Evolutionary conservation across 2,329 filamentous ascomycete genomes (phyloP).

Genomic region (Neurospora sp.): DNA sequence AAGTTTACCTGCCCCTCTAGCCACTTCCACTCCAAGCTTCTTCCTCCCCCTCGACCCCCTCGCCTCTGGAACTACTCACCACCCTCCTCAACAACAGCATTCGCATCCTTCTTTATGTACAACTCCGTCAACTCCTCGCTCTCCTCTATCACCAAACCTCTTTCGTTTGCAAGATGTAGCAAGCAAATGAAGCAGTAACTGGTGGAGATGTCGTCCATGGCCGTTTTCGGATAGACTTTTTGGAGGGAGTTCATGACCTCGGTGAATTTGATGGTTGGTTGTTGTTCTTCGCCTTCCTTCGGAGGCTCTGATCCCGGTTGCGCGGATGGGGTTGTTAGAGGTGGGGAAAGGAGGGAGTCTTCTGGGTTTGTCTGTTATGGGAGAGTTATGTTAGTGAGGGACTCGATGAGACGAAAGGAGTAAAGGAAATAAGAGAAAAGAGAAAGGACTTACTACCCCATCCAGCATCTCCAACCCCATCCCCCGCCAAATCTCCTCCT

Average conservation of each 20-base stretch:
- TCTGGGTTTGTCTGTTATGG: constrained; percentile 1
- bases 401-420: not conserved
- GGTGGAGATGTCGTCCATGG: constrained; percentile 91
- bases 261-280: constrained; percentile 65
- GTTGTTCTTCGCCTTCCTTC: constrained; percentile 19
- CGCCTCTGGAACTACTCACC: not conserved
- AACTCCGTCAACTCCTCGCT: constrained; percentile 49
- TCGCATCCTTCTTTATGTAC: constrained; percentile 46
- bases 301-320: constrained; percentile 15
- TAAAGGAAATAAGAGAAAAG: not conserved
- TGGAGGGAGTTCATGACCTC: constrained; percentile 84
- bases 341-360: not conserved
- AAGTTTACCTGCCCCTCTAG: no score
- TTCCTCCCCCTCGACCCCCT: no score
- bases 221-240: constrained; percentile 72
- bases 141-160: constrained; percentile 69
- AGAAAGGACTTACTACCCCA: constrained; percentile 24
- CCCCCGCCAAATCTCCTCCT: constrained; percentile 62
- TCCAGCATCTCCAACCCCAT: constrained; percentile 47
- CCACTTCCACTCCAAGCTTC: no score
- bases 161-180: constrained; percentile 85
- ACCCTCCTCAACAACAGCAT: not conserved
- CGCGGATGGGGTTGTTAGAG: not conserved
- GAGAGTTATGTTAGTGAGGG: not conserved
- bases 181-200: constrained; percentile 89